Evolutionary conservation across 2,329 filamentous ascomycete species (phyloP), one percentile per base, ranked within the genome.

Genomic region (Fusarium heterosporum): DNA sequence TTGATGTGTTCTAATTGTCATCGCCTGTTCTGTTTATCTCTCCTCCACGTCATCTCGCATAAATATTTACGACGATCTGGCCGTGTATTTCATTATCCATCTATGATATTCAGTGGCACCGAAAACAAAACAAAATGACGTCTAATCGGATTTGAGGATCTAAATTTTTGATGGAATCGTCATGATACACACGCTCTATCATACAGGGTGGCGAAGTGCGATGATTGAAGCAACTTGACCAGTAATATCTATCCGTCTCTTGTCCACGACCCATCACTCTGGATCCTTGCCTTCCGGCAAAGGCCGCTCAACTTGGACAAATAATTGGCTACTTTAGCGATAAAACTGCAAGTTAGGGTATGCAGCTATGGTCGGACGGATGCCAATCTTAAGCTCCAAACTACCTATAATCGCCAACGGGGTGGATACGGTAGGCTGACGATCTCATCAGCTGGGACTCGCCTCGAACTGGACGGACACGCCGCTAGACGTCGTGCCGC

Each of bases 381-480:
- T 57, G 13, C 41, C 32, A 58, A 36, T 47, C 26, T 29, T 14
- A 16, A 40, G 17, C 22, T 19, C 26, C 45, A 22, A 22, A 28
- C 26, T 32, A 11, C 17, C 17, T 51, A 38, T 28, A 49, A 51
- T 51, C n/a, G 39, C 41, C 55, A 65, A 61, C 49, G 28, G 46
- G 36, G 61, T 65, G 55, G 61, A 61, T 61, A 29, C 40, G 29
- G 36, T 51, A 56, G 55, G 45, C 61, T 61, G 49, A 51, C 39
- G 47, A 48, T 45, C 41, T 4, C 34, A n/a, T 17, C 34, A 36
- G 34, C 34, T 36, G n/a, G 16, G 34, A 36, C 32, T 36, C n/a
- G 34, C 34, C 34, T 36, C 34, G 34, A 36, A 36, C 32, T 36
- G 32, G 5, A 36, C 8, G 16, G 54, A 12, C 19, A 64, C 54